phyloP scores from a whole-genome alignment of 345 rosid genomes.

The Eucalyptus regnans region DNA sequence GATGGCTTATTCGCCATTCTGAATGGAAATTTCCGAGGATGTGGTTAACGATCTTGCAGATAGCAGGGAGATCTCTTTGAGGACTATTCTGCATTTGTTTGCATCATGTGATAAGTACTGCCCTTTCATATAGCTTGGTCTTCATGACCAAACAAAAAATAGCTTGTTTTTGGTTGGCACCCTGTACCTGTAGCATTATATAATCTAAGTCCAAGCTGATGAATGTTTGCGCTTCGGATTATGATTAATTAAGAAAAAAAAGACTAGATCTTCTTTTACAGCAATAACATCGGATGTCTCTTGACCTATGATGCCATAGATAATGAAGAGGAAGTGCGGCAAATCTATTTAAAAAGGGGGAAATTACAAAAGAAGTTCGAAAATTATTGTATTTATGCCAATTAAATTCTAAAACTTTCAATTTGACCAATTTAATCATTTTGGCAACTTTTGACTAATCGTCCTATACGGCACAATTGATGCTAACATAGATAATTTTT shows the following conservation, averaged over 20 bases:
- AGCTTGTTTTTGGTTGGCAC: not conserved
- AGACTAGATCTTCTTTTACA: conserved; percentile 25
- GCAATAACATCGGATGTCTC: not conserved
- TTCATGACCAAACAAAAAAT: too few species aligned
- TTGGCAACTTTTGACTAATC: too few species aligned
- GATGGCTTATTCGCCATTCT: conserved; percentile 71
- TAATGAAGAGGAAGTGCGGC: not conserved
- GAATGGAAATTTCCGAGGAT: conserved; percentile 58
- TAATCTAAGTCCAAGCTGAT: too few species aligned
- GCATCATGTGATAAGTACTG: conserved; percentile 54
- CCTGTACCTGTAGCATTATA: not conserved
- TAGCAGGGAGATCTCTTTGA: conserved; percentile 43
- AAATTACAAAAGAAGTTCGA: too few species aligned
- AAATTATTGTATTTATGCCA: too few species aligned
- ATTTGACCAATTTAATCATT: too few species aligned
- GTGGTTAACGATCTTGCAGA: conserved; percentile 51
- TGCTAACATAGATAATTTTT: too few species aligned
- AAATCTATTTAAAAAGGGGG: not conserved
- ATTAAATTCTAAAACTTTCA: too few species aligned
- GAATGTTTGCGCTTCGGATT: conserved; percentile 17
- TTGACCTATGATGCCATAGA: not conserved
- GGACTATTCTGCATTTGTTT: conserved; percentile 62
- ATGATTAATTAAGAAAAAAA: conserved; percentile 23
- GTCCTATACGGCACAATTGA: too few species aligned
- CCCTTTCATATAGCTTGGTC: too few species aligned